phyloP scores from a whole-genome alignment of 208 protist genomes.

The Ichthyophonus hoferi region DNA sequence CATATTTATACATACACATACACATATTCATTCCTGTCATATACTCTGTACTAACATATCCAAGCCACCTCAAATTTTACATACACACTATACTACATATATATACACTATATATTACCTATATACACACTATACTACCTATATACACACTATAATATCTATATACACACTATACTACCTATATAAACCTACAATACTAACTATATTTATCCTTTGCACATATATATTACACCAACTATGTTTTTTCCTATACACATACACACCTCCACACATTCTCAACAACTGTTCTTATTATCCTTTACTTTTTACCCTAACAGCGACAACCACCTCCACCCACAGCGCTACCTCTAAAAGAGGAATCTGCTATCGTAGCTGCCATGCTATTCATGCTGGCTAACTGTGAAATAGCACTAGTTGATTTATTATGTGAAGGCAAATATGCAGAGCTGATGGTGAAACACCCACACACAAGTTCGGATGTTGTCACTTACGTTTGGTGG shows the following conservation, averaged over 20 bases:
- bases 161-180: background rate
- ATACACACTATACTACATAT: background rate
- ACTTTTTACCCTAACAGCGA: no score
- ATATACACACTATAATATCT: background rate
- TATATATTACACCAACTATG: background rate
- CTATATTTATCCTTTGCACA: no score
- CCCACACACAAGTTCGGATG: background rate
- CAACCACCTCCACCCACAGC: background rate
- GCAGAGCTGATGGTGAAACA: background rate
- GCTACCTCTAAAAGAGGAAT: background rate
- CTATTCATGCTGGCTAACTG: conserved; percentile 15
- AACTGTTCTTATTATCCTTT: no score
- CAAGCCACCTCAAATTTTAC: background rate
- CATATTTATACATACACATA: no score
- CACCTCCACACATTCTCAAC: background rate
- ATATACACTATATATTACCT: background rate
- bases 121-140: background rate
- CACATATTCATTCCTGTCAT: background rate
- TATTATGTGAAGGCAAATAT: conserved; percentile 17
- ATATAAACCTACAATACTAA: no score
- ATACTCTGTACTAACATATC: background rate
- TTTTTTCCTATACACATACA: background rate
- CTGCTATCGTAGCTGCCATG: background rate
- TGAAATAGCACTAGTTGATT: background rate
- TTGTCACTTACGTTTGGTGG: background rate